Conservation (phyloP, 1,284 basidiomycete species). For the Microbotryum saponariae region DNA sequence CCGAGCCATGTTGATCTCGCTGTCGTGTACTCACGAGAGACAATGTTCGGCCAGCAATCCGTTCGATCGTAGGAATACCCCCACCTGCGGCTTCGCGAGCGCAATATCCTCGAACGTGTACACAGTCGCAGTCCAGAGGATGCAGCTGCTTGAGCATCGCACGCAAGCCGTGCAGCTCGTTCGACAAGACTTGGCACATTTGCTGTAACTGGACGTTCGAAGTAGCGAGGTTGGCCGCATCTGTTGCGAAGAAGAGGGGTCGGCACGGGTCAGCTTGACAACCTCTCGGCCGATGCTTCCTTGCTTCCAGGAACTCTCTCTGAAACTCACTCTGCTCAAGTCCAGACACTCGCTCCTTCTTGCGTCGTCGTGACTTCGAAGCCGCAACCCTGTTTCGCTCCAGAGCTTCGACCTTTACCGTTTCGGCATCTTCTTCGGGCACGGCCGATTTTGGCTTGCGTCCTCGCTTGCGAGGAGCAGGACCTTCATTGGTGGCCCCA, state of each 20-base stretch:
- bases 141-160: constrained; percentile 16
- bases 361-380: constrained; percentile 27
- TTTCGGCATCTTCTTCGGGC: constrained; percentile 18
- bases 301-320: neutral
- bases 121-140: constrained; percentile 22
- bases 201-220: constrained; percentile 18
- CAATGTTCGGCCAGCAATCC: constrained; percentile 22
- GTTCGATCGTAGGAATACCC: constrained; percentile 25
- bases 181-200: constrained; percentile 15
- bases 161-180: constrained; percentile 20
- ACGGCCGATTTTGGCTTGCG: constrained; percentile 24
- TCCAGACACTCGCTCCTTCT: constrained; percentile 25
- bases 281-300: neutral
- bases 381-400: constrained; percentile 31
- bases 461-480: constrained; percentile 13
- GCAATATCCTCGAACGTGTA: constrained; percentile 27
- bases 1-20: too few species aligned
- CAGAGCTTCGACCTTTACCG: constrained; percentile 22
- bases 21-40: too few species aligned
- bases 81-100: constrained; percentile 19
- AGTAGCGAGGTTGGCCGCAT: constrained; percentile 13
- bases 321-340: constrained; percentile 19
- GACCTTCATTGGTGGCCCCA: neutral
- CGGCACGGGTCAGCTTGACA: neutral
- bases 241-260: neutral